Conservation (phyloP, 495 filamentous ascomycete species). For the Aspergillus sclerotioniger region DNA sequence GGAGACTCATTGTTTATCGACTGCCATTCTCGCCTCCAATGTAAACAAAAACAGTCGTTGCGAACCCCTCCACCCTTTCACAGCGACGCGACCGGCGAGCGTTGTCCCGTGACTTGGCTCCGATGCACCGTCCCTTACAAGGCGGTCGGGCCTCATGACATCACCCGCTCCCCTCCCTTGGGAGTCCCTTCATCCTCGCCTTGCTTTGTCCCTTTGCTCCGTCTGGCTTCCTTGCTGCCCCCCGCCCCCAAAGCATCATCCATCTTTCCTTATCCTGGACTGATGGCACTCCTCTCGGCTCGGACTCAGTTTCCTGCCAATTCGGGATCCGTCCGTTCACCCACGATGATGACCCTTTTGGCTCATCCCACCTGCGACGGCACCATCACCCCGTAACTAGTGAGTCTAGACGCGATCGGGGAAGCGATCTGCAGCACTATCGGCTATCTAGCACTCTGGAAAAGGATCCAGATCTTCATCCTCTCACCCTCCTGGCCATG, state of each 20-base stretch:
- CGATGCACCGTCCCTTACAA: too few relatives aligned
- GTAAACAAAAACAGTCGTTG: conserved; percentile 2
- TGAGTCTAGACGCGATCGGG: not conserved
- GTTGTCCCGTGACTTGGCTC: not conserved
- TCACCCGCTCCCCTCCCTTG: not conserved
- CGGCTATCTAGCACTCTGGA: not conserved
- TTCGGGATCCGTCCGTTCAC: too few relatives aligned
- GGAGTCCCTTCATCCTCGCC: not conserved
- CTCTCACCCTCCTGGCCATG: not conserved
- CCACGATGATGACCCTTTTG: not conserved
- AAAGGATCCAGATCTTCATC: not conserved
- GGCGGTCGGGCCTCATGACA: not conserved
- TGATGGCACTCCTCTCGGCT: not conserved
- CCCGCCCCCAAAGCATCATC: not conserved
- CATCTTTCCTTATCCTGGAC: not conserved
- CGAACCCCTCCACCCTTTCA: not conserved
- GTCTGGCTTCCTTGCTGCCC: not conserved
- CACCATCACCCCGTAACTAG: not conserved
- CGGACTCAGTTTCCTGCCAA: not conserved
- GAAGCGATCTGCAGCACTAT: not conserved
- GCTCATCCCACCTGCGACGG: not conserved
- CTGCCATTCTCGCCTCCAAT: not conserved
- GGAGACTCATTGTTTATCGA: conserved; percentile 2
- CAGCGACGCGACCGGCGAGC: conserved; percentile 2
- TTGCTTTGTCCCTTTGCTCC: not conserved